These are phyloP conservation scores for Agroathelia rolfsii DNA, from an alignment of 1,284 basidiomycete genomes.

Conservation along the genomic window DNA sequence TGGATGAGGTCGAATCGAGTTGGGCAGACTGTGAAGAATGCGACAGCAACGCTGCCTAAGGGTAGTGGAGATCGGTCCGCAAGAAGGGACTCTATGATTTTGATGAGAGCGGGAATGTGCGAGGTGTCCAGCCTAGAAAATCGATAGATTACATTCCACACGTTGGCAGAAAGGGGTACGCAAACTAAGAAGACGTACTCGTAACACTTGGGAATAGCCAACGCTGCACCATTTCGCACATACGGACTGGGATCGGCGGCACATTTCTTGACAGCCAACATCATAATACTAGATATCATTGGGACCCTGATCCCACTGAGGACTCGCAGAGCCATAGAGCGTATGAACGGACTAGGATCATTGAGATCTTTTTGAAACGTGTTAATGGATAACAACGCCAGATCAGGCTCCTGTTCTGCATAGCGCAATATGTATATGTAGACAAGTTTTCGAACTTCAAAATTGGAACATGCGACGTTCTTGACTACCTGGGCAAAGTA, in stretches of 20 bases:
- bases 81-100: constrained; percentile 68
- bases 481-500: constrained; percentile 94
- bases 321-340: constrained; percentile 91
- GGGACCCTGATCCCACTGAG: constrained; percentile 86
- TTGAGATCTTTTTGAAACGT: constrained; percentile 96
- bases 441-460: constrained; percentile 94
- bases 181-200: constrained; percentile 40
- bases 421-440: constrained; percentile 96
- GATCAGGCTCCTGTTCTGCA: constrained; percentile 87
- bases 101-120: constrained; percentile 65
- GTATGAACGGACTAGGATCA: constrained; percentile 86
- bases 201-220: constrained; percentile 82
- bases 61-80: constrained; percentile 82
- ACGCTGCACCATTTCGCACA: constrained; percentile 85
- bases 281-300: constrained; percentile 80
- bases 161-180: constrained; percentile 4
- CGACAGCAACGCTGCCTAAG: constrained; percentile 77
- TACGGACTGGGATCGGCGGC: constrained; percentile 87
- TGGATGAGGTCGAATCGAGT: constrained; percentile 83
- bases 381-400: constrained; percentile 94
- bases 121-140: constrained; percentile 58
- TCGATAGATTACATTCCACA: constrained; percentile 1
- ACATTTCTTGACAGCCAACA: constrained; percentile 86
- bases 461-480: constrained; percentile 82
- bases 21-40: constrained; percentile 80